Conservation (phyloP, 768 basidiomycete species). For the Hygrocybe punicea region DNA sequence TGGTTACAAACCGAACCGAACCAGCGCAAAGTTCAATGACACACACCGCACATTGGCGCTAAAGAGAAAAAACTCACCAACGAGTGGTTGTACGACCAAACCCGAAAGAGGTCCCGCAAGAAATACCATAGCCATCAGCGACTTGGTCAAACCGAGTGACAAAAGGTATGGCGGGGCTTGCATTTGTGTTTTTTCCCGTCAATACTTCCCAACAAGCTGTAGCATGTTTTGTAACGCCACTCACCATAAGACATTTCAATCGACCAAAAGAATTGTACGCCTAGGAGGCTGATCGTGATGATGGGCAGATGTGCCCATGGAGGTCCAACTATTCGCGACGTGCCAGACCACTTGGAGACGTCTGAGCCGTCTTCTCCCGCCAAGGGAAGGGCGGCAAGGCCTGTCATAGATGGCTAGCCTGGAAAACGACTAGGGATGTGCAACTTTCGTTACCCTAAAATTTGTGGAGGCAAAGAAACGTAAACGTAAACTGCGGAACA, state of each 20-base stretch:
- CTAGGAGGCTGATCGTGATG: slow-evolving; percentile 75
- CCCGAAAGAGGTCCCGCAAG: slow-evolving; percentile 90
- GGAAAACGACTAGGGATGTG: background rate
- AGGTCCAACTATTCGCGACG: slow-evolving; percentile 63
- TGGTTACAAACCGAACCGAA: no score
- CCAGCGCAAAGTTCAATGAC: no score
- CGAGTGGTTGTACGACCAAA: slow-evolving; percentile 85
- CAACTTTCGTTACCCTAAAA: no score
- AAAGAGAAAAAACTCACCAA: slow-evolving; percentile 55
- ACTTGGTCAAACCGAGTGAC: slow-evolving; percentile 83
- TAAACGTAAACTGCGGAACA: no score
- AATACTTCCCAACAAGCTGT: background rate
- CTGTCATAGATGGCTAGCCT: slow-evolving; percentile 41
- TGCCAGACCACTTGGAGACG: slow-evolving; percentile 44
- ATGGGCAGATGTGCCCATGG: slow-evolving; percentile 61
- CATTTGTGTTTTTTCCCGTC: no score
- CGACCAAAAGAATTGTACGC: slow-evolving; percentile 88
- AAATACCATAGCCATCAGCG: slow-evolving; percentile 85
- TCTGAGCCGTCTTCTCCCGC: slow-evolving; percentile 34
- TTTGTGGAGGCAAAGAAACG: no score
- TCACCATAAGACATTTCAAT: slow-evolving; percentile 90
- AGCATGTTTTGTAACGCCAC: slow-evolving; percentile 7
- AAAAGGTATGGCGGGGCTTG: slow-evolving; percentile 81
- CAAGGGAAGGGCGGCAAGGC: slow-evolving; percentile 46
- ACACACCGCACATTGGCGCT: no score